Percentiles rank a stretch among this genome's conserved stretches.
Evolutionary conservation across 2,329 filamentous ascomycete genomes (phyloP).

Genomic region (Cladophialophora chaetospira): DNA sequence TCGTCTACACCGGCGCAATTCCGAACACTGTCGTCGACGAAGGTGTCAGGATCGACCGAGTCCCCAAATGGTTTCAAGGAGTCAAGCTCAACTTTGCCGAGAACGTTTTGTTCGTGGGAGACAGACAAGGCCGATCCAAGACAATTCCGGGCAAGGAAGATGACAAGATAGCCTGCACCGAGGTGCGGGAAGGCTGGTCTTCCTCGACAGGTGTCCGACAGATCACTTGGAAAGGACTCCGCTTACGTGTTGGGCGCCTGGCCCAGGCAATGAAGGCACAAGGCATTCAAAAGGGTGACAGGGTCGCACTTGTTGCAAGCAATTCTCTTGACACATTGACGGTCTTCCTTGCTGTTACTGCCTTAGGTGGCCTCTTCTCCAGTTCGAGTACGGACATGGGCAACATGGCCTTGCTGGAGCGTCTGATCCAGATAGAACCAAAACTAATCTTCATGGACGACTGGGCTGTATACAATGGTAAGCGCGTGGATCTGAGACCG

Average conservation of each 20-base stretch:
- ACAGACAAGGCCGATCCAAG: conserved; percentile 49
- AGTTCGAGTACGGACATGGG: conserved; percentile 83
- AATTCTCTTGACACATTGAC: conserved; percentile 75
- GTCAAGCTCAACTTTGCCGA: conserved; percentile 76
- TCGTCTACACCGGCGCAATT: conserved; percentile 63
- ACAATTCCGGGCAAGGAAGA: conserved; percentile 75
- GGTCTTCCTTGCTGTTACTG: conserved; percentile 68
- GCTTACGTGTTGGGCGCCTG: conserved; percentile 60
- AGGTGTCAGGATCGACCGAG: conserved; percentile 64
- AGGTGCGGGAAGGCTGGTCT: conserved; percentile 53
- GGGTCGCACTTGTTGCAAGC: conserved; percentile 72
- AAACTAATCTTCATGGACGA: conserved; percentile 85
- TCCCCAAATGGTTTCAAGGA: conserved; percentile 78
- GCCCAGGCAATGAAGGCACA: conserved; percentile 66
- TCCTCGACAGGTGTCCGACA: conserved; percentile 42
- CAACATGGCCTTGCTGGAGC: conserved; percentile 72
- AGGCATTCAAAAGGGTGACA: conserved; percentile 71
- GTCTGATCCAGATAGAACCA: conserved; percentile 73
- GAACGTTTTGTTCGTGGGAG: conserved; percentile 66
- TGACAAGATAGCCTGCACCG: conserved; percentile 67
- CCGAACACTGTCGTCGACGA: conserved; percentile 66
- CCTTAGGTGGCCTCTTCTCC: conserved; percentile 74
- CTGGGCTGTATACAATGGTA: conserved; percentile 76
- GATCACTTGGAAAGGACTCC: conserved; percentile 68
- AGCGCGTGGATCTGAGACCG: conserved; percentile 66